These are phyloP conservation scores for Entophlyctis luteolus DNA, from an alignment of 192 early-diverging fungal species.

Conservation along the genomic window DNA sequence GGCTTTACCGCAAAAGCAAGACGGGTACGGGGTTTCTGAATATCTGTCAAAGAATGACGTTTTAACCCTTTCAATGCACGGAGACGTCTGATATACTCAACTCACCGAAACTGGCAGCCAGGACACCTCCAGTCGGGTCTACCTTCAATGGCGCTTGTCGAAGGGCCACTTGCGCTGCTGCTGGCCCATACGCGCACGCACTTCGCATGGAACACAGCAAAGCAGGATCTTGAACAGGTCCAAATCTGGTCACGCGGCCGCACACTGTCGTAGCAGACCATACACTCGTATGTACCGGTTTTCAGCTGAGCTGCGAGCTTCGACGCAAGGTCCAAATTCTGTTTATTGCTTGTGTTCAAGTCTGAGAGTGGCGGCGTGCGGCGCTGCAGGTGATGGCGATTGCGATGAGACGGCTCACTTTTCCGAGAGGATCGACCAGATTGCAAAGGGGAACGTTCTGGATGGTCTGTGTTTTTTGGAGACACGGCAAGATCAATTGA, in stretches of 20 bases:
- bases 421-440: too few species aligned
- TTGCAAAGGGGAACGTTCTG: too few species aligned
- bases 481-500: too few species aligned
- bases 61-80: background rate
- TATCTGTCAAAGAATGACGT: background rate
- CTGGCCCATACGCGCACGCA: conserved; percentile 24
- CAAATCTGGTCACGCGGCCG: conserved; percentile 68
- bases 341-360: background rate
- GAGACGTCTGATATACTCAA: background rate
- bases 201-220: conserved; percentile 84
- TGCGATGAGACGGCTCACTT: too few species aligned
- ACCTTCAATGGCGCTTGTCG: background rate
- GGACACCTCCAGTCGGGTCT: conserved; percentile 78
- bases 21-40: conserved; percentile 60
- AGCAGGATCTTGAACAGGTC: conserved; percentile 78
- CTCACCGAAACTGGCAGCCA: conserved; percentile 73
- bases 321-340: background rate
- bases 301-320: background rate
- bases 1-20: conserved; percentile 87
- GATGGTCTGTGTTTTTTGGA: too few species aligned
- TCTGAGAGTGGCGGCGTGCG: background rate
- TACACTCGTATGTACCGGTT: conserved; percentile 79
- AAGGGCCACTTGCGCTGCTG: conserved; percentile 4
- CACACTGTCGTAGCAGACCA: conserved; percentile 91
- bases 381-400: background rate